These are phyloP conservation scores for Penicillium waksmanii DNA, from an alignment of 495 filamentous ascomycete genomes.

Conservation along the genomic window DNA sequence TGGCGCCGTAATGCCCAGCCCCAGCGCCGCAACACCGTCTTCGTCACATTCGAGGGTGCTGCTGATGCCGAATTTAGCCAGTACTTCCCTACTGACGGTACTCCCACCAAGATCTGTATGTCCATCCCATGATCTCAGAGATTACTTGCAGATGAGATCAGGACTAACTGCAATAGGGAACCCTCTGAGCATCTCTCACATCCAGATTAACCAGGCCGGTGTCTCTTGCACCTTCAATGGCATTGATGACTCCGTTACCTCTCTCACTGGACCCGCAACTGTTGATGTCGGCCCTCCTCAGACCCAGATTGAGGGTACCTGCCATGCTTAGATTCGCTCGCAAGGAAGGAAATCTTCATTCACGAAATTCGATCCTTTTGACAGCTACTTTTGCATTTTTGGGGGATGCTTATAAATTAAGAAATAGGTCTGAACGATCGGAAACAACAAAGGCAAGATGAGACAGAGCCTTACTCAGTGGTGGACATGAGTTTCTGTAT, in stretches of 20 bases:
- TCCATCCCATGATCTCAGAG: neutral
- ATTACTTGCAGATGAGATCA: neutral
- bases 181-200: constrained; percentile 24
- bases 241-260: constrained; percentile 19
- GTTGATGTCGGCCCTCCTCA: constrained; percentile 26
- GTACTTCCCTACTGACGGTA: constrained; percentile 16
- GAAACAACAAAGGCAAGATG: no score
- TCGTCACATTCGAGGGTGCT: constrained; percentile 24
- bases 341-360: neutral
- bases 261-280: constrained; percentile 15
- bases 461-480: no score
- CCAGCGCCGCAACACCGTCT: constrained; percentile 2
- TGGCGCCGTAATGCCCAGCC: neutral
- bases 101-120: constrained; percentile 16
- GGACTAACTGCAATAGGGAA: constrained; percentile 15
- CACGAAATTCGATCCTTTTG: neutral
- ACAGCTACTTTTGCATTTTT: neutral
- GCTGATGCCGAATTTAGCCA: constrained; percentile 23
- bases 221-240: constrained; percentile 18
- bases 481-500: no score
- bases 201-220: constrained; percentile 10
- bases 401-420: neutral
- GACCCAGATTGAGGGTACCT: constrained; percentile 21
- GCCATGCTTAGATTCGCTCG: neutral
- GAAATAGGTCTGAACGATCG: neutral